A percentile compares a stretch with the other conserved stretches of the same genome.
These are phyloP conservation scores for Xylariaceae sp. DNA, from an alignment of 2,329 filamentous ascomycete species.

Conservation along the genomic window DNA sequence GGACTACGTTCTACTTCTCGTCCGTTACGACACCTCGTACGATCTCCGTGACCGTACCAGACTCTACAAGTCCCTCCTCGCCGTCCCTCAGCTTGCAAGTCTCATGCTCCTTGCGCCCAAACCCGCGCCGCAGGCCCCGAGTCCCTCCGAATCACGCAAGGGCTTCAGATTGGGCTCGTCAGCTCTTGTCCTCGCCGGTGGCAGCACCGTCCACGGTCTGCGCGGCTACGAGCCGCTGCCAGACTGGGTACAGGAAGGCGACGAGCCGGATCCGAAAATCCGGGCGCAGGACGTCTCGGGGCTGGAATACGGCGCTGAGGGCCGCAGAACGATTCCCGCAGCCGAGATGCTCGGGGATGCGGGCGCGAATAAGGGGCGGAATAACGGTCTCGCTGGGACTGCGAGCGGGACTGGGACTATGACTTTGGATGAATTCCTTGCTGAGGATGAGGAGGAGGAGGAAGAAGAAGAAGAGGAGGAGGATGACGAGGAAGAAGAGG, in stretches of 20 bases:
- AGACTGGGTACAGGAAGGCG: constrained; percentile 74
- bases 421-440: constrained; percentile 89
- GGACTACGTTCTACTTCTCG: constrained; percentile 77
- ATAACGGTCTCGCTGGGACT: constrained; percentile 40
- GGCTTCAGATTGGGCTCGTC: constrained; percentile 77
- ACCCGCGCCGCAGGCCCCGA: constrained; percentile 83
- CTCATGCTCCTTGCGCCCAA: constrained; percentile 91
- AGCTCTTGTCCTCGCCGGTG: constrained; percentile 75
- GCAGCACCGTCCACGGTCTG: constrained; percentile 66
- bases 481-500: constrained; percentile 42
- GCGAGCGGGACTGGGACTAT: constrained; percentile 55
- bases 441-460: constrained; percentile 53
- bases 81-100: constrained; percentile 79
- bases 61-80: constrained; percentile 78
- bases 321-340: constrained; percentile 48
- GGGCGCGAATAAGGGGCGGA: constrained; percentile 33
- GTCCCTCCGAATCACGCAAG: constrained; percentile 77
- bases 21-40: constrained; percentile 90
- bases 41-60: constrained; percentile 88
- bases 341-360: constrained; percentile 60
- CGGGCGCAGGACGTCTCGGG: constrained; percentile 40
- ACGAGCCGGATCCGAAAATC: constrained; percentile 71
- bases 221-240: constrained; percentile 75
- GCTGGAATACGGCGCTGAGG: constrained; percentile 38
- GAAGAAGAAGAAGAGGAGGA: constrained; percentile 45